These are phyloP conservation scores for Cystofilobasidium ferigula DNA, from an alignment of 768 basidiomycete genomes.

Conservation along the genomic window DNA sequence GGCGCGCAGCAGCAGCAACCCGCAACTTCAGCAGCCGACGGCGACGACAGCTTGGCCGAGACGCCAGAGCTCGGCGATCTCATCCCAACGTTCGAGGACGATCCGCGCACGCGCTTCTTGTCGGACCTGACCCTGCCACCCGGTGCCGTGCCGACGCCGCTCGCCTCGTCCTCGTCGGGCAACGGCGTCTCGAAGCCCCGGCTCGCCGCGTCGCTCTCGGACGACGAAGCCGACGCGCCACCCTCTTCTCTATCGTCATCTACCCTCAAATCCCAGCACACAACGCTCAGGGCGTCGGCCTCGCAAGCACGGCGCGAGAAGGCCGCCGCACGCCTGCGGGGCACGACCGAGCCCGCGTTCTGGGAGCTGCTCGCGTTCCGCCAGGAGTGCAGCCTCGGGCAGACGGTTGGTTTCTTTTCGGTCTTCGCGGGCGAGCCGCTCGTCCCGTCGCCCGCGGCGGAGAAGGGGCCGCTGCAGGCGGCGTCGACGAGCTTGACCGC, in stretches of 20 bases:
- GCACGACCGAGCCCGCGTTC: slow-evolving; percentile 53
- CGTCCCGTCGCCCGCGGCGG: slow-evolving; percentile 21
- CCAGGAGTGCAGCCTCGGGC: slow-evolving; percentile 83
- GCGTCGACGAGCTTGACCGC: not conserved
- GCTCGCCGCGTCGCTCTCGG: slow-evolving; percentile 40
- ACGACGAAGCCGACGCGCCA: slow-evolving; percentile 38
- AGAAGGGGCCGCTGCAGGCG: no score
- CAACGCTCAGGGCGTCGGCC: slow-evolving; percentile 26
- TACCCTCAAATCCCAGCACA: slow-evolving; percentile 27
- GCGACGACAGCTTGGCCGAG: slow-evolving; percentile 1
- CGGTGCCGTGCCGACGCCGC: slow-evolving; percentile 22
- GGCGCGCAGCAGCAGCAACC: not conserved
- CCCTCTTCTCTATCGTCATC: slow-evolving; percentile 15
- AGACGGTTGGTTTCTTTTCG: slow-evolving; percentile 88
- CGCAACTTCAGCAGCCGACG: slow-evolving; percentile 14
- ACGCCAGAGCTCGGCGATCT: slow-evolving; percentile 56
- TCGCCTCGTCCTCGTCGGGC: slow-evolving; percentile 3
- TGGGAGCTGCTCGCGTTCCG: slow-evolving; percentile 97
- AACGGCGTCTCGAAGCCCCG: slow-evolving; percentile 34
- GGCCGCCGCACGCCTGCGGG: slow-evolving; percentile 11
- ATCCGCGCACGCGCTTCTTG: slow-evolving; percentile 87
- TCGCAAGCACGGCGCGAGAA: not conserved
- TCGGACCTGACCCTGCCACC: slow-evolving; percentile 59
- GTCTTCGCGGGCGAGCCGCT: slow-evolving; percentile 30
- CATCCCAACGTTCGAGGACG: slow-evolving; percentile 90